Evolutionary conservation across 2,329 filamentous ascomycete species (phyloP).

Genomic region (Chrysosporium keratinophilum): DNA sequence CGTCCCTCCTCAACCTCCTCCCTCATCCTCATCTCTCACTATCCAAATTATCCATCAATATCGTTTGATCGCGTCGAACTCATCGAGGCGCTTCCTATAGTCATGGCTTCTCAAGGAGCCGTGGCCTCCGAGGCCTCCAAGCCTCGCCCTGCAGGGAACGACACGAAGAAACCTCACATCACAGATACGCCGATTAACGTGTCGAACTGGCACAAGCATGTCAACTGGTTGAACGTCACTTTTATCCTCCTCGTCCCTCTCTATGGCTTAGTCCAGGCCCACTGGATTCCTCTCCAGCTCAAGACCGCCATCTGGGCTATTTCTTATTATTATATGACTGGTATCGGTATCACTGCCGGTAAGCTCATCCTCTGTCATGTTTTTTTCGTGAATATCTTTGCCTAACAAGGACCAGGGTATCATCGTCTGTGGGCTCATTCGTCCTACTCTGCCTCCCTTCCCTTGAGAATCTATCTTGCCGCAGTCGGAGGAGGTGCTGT

Average conservation of each 20-base stretch:
- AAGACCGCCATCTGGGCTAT: conserved; percentile 66
- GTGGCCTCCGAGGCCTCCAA: conserved; percentile 2
- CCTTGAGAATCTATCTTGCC: conserved; percentile 72
- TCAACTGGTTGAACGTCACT: conserved; percentile 84
- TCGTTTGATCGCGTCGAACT: background rate
- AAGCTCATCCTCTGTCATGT: conserved; percentile 24
- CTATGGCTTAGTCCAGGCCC: conserved; percentile 59
- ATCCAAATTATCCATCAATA: background rate
- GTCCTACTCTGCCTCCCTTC: conserved; percentile 66
- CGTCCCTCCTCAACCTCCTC: background rate
- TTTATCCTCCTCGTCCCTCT: conserved; percentile 71
- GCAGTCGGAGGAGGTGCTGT: conserved; percentile 73
- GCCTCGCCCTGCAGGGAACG: background rate
- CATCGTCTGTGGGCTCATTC: conserved; percentile 80
- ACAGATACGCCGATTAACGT: conserved; percentile 69
- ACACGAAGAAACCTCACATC: conserved; percentile 45
- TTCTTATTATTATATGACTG: conserved; percentile 72
- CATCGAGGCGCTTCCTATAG: background rate
- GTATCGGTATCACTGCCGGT: conserved; percentile 70
- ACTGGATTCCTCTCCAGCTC: conserved; percentile 64
- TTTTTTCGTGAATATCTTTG: conserved; percentile 5
- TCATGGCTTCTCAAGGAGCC: conserved; percentile 10
- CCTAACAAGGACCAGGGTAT: conserved; percentile 45
- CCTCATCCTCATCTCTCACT: background rate
- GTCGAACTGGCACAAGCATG: conserved; percentile 80